phyloP scores from a whole-genome alignment of 176 grass and related monocot species.

The Oryza rufipogon region DNA sequence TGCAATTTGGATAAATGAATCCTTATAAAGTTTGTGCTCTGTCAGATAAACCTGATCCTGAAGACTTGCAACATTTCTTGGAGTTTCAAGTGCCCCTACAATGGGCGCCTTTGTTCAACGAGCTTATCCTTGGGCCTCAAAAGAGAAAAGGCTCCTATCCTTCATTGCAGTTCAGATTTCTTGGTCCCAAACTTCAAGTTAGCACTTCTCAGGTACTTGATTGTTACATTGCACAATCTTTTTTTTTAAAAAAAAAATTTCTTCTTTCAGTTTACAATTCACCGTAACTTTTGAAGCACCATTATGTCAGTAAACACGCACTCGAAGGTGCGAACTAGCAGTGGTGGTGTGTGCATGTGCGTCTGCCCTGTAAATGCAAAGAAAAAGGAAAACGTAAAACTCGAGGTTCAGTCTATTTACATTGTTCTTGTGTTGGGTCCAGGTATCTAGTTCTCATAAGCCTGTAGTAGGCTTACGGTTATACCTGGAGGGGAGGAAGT shows the following conservation, averaged over 20 bases:
- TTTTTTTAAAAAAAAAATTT: neutral
- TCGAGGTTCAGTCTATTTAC: neutral
- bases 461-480: constrained; percentile 77
- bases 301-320: too few species aligned
- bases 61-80: constrained; percentile 87
- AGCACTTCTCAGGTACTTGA: constrained; percentile 83
- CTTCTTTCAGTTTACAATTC: neutral
- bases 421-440: constrained; percentile 4
- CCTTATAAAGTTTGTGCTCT: constrained; percentile 12
- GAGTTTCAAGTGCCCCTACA: constrained; percentile 96
- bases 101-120: constrained; percentile 91
- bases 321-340: too few species aligned
- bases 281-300: neutral
- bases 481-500: constrained; percentile 89
- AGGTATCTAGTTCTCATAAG: constrained; percentile 78
- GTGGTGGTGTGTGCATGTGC: too few species aligned
- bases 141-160: constrained; percentile 83
- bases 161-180: constrained; percentile 87
- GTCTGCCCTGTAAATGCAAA: too few species aligned
- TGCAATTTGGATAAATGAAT: constrained; percentile 14
- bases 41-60: constrained; percentile 89
- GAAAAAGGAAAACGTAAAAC: neutral
- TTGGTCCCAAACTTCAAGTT: constrained; percentile 85
- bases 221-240: neutral
- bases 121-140: constrained; percentile 84